Evolutionary conservation across 257 asterid species (phyloP).

Genomic region (Henckelia pumila): DNA sequence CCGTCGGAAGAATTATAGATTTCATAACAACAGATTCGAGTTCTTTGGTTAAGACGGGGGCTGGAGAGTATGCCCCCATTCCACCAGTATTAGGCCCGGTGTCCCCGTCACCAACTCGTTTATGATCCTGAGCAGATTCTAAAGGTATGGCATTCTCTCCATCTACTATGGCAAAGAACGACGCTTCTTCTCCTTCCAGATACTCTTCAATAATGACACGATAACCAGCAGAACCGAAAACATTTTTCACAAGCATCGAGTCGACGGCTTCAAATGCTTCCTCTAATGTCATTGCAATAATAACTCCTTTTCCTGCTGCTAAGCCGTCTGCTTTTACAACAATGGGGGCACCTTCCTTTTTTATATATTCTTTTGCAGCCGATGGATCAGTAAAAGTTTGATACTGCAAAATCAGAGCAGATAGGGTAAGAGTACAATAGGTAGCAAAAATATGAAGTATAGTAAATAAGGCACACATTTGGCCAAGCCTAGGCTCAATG

Average conservation of each 20-base stretch:
- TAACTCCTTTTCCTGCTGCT: constrained; percentile 95
- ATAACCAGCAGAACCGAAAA: constrained; percentile 79
- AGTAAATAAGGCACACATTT: not conserved
- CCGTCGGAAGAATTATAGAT: constrained; percentile 81
- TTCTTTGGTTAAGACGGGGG: constrained; percentile 80
- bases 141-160: constrained; percentile 88
- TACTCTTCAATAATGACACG: constrained; percentile 77
- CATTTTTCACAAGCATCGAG: constrained; percentile 77
- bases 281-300: constrained; percentile 73
- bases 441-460: not conserved
- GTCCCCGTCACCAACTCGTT: constrained; percentile 94
- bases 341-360: constrained; percentile 78
- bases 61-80: constrained; percentile 98
- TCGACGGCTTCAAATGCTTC: constrained; percentile 90
- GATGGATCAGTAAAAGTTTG: constrained; percentile 62
- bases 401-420: constrained; percentile 51
- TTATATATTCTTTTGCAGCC: constrained; percentile 71
- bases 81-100: constrained; percentile 97
- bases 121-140: constrained; percentile 97
- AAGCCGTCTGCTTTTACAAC: constrained; percentile 93
- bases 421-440: not conserved
- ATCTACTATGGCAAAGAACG: constrained; percentile 88
- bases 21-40: constrained; percentile 74
- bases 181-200: constrained; percentile 94
- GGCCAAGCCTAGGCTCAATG: not conserved